These are phyloP conservation scores for Pluteus cervinus DNA, from an alignment of 768 basidiomycete genomes.

Conservation along the genomic window DNA sequence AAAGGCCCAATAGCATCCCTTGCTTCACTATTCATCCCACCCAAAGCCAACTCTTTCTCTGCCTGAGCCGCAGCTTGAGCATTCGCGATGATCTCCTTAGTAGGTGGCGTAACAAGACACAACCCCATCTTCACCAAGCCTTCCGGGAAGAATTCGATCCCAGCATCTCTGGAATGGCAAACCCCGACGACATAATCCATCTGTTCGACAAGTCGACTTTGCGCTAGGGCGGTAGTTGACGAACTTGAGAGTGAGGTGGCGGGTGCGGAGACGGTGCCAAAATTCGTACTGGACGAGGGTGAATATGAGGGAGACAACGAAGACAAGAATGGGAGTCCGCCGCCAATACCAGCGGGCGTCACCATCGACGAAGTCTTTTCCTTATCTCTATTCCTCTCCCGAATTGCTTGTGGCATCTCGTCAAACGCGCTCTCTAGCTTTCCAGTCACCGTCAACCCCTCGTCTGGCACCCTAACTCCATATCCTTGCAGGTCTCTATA, in stretches of 20 bases:
- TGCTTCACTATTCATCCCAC: too few relatives aligned
- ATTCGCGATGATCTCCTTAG: slow-evolving; percentile 10
- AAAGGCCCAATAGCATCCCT: too few relatives aligned
- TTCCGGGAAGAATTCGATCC: slow-evolving; percentile 77
- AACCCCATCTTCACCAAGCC: slow-evolving; percentile 74
- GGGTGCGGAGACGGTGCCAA: too few relatives aligned
- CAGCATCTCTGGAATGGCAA: slow-evolving; percentile 55
- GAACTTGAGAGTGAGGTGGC: too few relatives aligned
- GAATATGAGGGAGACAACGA: too few relatives aligned
- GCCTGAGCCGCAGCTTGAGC: slow-evolving; percentile 10
- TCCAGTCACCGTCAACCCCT: slow-evolving; percentile 63
- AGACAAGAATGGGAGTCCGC: too few relatives aligned
- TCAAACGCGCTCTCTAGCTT: slow-evolving; percentile 47
- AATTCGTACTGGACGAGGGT: too few relatives aligned
- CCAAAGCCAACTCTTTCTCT: slow-evolving; percentile 4
- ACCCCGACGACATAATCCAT: slow-evolving; percentile 54
- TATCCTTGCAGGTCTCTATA: slow-evolving; percentile 68
- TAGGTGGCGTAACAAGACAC: slow-evolving; percentile 32
- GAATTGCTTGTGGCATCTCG: slow-evolving; percentile 33
- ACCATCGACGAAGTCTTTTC: slow-evolving; percentile 4
- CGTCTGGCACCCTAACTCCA: slow-evolving; percentile 67
- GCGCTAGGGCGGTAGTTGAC: too few relatives aligned
- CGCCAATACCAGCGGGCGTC: too few relatives aligned
- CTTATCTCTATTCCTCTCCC: slow-evolving; percentile 20
- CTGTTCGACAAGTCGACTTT: too few relatives aligned